A percentile compares a stretch with the other conserved stretches of the same genome.
Conservation (phyloP, 2,329 filamentous ascomycete species). For the Neoascochyta sp. region DNA sequence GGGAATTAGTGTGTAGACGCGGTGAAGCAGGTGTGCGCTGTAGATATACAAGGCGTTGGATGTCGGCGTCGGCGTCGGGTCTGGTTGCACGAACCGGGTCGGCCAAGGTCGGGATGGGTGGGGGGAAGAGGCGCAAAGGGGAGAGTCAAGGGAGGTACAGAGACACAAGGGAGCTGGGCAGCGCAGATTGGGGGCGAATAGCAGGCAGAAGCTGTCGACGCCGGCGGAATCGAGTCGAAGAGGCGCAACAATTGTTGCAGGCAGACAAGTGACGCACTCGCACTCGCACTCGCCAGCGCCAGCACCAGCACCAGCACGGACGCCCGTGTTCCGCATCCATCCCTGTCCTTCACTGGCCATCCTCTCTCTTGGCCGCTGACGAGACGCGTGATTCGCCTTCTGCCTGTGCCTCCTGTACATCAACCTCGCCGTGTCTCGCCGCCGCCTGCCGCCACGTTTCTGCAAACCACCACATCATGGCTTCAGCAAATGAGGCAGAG, state of each 20-base stretch:
- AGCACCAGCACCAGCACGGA: too few relatives aligned
- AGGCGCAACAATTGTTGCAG: conserved; percentile 22
- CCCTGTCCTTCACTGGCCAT: conserved; percentile 5
- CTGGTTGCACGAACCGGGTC: too few relatives aligned
- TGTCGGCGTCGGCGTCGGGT: too few relatives aligned
- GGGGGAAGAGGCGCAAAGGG: too few relatives aligned
- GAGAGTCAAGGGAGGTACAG: too few relatives aligned
- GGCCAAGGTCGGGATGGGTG: too few relatives aligned
- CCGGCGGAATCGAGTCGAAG: conserved; percentile 22
- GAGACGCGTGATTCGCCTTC: conserved; percentile 17
- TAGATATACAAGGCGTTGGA: too few relatives aligned
- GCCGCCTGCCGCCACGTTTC: conserved; percentile 2
- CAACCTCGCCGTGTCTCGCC: conserved; percentile 4
- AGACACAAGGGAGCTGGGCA: too few relatives aligned
- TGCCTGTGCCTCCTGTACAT: conserved; percentile 22
- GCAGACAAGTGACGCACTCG: conserved; percentile 14
- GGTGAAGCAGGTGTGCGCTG: too few relatives aligned
- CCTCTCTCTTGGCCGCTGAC: conserved; percentile 9
- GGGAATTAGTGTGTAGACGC: too few relatives aligned
- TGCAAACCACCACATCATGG: conserved; percentile 23
- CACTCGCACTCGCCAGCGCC: too few relatives aligned
- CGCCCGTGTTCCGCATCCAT: conserved; percentile 20
- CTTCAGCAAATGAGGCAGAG: conserved; percentile 43
- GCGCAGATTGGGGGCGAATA: too few relatives aligned
- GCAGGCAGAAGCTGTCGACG: conserved; percentile 12